Evolutionary conservation across 1,284 basidiomycete genomes (phyloP), one percentile per base, ranked within the genome.

Genomic region (Microbotryum violaceum): DNA sequence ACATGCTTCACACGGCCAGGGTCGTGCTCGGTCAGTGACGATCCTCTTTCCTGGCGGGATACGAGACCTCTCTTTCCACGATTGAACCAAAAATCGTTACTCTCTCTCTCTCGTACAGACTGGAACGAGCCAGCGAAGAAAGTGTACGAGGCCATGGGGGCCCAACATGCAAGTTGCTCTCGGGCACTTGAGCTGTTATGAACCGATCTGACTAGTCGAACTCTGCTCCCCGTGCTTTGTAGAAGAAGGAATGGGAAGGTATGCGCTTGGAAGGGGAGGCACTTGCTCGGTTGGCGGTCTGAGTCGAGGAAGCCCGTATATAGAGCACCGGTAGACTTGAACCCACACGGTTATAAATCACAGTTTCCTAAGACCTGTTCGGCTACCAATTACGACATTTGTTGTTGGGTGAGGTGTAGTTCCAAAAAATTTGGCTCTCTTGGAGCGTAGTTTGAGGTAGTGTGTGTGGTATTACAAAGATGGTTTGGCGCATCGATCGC

Each of bases 161-260:
- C 61, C 84, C 86, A 64, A 85, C 88, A 71, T 82, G 85, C 85
- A 57, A 44, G 79, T 66, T 9, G n/a, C 52, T 20, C 49, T 33
- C 37, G 23, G 50, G 20, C 14, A 42, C 37, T 18, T 6, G 16
- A 42, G 12, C 37, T 12, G 4, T 12, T 21, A 50, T 37, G 21
- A 20, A 8, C 8, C 31, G 7, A 18, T 18, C 25, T 33, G 52
- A 47, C 54, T 31, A 27, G 45, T n/a, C 4, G 49, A 51, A 50
- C 56, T 27, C 57, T 49, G 63, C 31, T 53, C 48, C 69, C 87
- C 87, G 60, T 93, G 93, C 74, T 92, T 93, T 76, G 85, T 44
- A 84, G 78, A 67, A 89, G 83, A 78, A 81, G 54, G 91, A 90
- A 74, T 94, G 91, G 91, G 79, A 89, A 77, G 85, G 86, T 63